Evolutionary conservation across 495 filamentous ascomycete genomes (phyloP), one percentile per base, ranked within the genome.

Genomic region (Peziza echinospora): DNA sequence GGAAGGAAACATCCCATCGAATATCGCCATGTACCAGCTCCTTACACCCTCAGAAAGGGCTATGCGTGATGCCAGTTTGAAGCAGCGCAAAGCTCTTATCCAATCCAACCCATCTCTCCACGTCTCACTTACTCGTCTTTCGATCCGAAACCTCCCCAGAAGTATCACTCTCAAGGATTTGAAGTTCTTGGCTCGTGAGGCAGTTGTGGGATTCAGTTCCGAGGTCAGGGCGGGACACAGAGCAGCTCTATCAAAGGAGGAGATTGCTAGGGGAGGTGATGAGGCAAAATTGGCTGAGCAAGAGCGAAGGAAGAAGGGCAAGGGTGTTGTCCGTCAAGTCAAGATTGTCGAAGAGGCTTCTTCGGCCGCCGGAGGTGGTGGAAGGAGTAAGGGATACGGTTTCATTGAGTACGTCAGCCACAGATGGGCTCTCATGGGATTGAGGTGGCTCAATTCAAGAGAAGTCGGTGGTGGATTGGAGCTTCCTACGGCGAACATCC

Each of bases 331-430:
- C n/a, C 78, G 73, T 53, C 89, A 99, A 63, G 81, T 89, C 24
- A 99, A 92, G 65, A 72, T 96, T 48, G 78, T 94, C 21, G 93
- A 86, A 57, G 89, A 99, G 65, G 78, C 78, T 26, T 57, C 52
- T 21, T 11, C 13, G 13, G 30, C 30, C 19, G 30, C 30, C 19
- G 30, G 30, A 2, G 68, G 81, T 3, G 83, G 74, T 19, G 84
- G 89, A 28, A 71, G 84, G 57, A 84, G 78, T 51, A 68, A 86
- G 56, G 91, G 89, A 21, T 99, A 99, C 60, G 89, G 91, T 9
- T 99, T 99, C 63, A 80, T 99, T 48, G 89, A 99, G 62, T 99
- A 94, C 65, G 81, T 75, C 49, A 86, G 81, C 24, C 89, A 99
- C 54, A 78, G 89, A 24, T 83, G 80, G 66, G 91, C 91, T 23